These are phyloP conservation scores for Polygonum maritimum DNA, from an alignment of 148 eudicot species.

Conservation along the genomic window DNA sequence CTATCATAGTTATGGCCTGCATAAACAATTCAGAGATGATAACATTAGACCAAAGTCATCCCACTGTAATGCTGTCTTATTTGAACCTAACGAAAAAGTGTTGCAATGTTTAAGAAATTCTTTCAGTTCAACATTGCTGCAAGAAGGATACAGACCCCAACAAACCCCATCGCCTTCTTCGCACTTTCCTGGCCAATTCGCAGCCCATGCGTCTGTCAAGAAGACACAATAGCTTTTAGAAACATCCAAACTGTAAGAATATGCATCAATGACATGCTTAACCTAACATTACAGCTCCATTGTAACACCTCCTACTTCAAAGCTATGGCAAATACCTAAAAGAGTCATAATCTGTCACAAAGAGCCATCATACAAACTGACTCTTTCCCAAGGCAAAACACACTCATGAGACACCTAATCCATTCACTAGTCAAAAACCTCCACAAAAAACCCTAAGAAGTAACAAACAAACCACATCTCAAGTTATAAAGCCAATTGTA, in stretches of 20 bases:
- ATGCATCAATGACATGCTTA: background rate
- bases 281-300: background rate
- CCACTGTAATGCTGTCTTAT: background rate
- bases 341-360: too few relatives aligned
- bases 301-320: background rate
- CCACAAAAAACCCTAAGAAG: too few relatives aligned
- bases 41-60: background rate
- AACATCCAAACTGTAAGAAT: background rate
- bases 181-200: slow-evolving; percentile 79
- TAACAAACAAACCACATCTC: too few relatives aligned
- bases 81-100: background rate
- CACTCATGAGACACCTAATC: too few relatives aligned
- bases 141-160: slow-evolving; percentile 48
- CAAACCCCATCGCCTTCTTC: slow-evolving; percentile 75
- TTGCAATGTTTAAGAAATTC: background rate
- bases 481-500: background rate
- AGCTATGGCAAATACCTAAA: background rate
- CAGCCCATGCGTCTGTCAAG: slow-evolving; percentile 79
- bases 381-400: too few relatives aligned
- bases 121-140: background rate
- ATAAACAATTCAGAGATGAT: background rate
- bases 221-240: background rate
- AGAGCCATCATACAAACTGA: too few relatives aligned
- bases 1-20: slow-evolving; percentile 64
- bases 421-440: too few relatives aligned